Base-by-base conservation (phyloP, 768 basidiomycete species). In the Nidularia pulvinata region DNA sequence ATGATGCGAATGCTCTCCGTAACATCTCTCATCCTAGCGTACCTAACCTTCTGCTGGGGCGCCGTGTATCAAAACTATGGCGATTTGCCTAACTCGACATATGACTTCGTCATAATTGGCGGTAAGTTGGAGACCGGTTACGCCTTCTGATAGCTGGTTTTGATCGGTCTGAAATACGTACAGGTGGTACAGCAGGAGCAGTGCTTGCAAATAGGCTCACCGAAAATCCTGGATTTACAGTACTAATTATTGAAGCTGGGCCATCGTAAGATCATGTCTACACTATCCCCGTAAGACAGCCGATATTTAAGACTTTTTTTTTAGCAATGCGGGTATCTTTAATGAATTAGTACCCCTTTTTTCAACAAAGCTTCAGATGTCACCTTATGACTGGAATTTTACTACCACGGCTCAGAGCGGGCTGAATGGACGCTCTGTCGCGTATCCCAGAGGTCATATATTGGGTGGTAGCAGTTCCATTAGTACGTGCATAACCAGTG, bases 321-420 rank as follows among this genome's bases (percentile, higher is more conserved):
- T 30, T 35, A 16, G 35, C 32, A 11, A 44, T 33, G 44, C 25
- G 7, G 14, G 11, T 47, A 33, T 46, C 16, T 11, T 33, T 7
- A 33, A 37, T 47, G 25, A 44, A 46, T 25, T 25, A n/a, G 11
- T 25, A 1, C 39, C 39, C 13, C 16, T 11, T 34, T 34, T 33
- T 30, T 14, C 9, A 42, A 32, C 42, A 11, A 7, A 5, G 5
- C 36, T n/a, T 22, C n/a, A n/a, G 22, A 47, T 19, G 14, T 46
- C 22, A 51, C 44, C 67, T 64, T 75, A 74, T 53, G 73, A 75
- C 48, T 75, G 73, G 75, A 59, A 53, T 1, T 73, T 70, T 49
- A 57, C 48, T 34, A 72, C 70, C 9, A 62, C 61, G 34, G 61
- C 64, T 36, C 70, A 70, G 46, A 58, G 59, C 30, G 49, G 62